Evolutionary conservation across 352 stramenopile species (phyloP).

Genomic region (Thraustotheca clavata): DNA sequence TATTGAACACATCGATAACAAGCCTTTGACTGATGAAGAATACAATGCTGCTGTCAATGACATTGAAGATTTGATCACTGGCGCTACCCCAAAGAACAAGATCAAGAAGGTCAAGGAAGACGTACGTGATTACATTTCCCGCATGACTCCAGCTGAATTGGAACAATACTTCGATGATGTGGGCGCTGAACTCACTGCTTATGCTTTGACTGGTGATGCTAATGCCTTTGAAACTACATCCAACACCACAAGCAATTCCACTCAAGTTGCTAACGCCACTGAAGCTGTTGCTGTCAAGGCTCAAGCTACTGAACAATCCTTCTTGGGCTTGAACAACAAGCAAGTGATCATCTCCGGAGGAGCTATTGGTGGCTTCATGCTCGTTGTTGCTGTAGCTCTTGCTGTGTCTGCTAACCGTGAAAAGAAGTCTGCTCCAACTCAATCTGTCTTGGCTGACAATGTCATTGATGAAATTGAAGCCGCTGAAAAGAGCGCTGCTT

Average conservation of each 20-base stretch:
- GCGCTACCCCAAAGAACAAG: neutral
- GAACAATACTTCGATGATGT: conserved; percentile 10
- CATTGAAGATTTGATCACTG: neutral
- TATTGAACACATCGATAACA: conserved; percentile 9
- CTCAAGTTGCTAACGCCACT: neutral
- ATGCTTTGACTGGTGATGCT: conserved; percentile 1
- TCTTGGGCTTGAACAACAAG: neutral
- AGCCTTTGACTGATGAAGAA: conserved; percentile 12
- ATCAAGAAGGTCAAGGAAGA: neutral
- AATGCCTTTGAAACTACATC: conserved; percentile 4
- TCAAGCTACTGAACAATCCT: neutral
- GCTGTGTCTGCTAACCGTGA: conserved; percentile 4
- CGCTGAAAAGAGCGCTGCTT: neutral
- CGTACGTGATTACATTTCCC: neutral
- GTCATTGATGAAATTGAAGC: conserved; percentile 20
- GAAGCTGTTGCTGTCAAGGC: neutral
- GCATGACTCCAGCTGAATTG: conserved; percentile 5
- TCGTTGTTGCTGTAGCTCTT: conserved; percentile 8
- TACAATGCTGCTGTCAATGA: conserved; percentile 5
- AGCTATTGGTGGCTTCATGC: conserved; percentile 6
- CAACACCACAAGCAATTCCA: neutral
- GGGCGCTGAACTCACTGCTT: neutral
- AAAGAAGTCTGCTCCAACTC: conserved; percentile 6
- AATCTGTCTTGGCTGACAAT: conserved; percentile 9
- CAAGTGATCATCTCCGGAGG: neutral